These are phyloP conservation scores for Diaporthe velutina DNA, from an alignment of 2,329 filamentous ascomycete species.

Conservation along the genomic window DNA sequence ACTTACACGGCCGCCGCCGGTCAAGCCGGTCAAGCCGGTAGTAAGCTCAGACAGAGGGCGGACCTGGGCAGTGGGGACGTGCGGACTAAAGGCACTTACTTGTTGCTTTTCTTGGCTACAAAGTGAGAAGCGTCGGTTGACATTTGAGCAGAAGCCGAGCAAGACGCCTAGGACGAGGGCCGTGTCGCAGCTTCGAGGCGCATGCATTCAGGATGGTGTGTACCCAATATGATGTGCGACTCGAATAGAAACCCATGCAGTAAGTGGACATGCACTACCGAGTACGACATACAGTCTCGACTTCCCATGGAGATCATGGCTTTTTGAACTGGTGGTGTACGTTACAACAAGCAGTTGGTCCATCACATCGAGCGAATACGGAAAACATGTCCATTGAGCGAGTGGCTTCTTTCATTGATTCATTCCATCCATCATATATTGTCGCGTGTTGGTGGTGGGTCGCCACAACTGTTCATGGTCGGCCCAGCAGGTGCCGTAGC, in stretches of 20 bases:
- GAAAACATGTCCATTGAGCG: neutral
- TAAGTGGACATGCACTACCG: no score
- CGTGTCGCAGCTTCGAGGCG: no score
- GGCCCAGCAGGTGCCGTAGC: constrained; percentile 31
- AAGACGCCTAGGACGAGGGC: no score
- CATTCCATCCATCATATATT: constrained; percentile 35
- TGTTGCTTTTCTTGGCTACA: no score
- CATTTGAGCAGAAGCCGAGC: no score
- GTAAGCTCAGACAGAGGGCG: neutral
- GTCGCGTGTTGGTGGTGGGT: constrained; percentile 33
- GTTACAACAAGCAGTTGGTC: neutral
- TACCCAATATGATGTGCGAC: neutral
- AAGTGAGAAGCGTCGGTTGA: no score
- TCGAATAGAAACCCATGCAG: no score
- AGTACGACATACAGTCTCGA: neutral
- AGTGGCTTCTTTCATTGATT: constrained; percentile 36
- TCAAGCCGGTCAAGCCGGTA: no score
- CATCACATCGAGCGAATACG: neutral
- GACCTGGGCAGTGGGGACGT: no score
- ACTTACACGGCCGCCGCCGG: constrained; percentile 11
- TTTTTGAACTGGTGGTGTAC: neutral
- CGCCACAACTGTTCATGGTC: constrained; percentile 23
- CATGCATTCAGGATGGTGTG: neutral
- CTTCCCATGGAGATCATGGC: neutral
- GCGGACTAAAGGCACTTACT: no score